Evolutionary conservation across 257 asterid species (phyloP), one percentile per base, ranked within the genome.

Genomic region (Fraxinus excelsior): DNA sequence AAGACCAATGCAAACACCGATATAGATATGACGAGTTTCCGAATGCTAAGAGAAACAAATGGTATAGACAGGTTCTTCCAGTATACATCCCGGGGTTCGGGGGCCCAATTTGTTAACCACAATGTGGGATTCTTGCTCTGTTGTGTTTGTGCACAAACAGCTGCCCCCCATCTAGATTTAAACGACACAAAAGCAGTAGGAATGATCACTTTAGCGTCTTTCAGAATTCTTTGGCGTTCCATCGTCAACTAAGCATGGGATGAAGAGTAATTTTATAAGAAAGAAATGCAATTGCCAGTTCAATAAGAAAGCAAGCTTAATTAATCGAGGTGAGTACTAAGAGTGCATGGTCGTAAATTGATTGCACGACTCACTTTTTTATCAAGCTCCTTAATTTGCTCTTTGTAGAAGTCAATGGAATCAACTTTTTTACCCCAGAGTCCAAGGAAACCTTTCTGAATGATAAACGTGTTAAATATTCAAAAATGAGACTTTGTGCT

Each of bases 141-240:
- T 71, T 88, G 94, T 82, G 99, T 93, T 83, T 96, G 99, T 53
- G 98, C 98, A 87, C 98, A 93, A 77, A 96, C 97, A 72, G 98
- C 97, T 53, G 98, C 99, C 49, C 94, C 99, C 87, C 99, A 91
- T 85, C 98, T 91, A 19, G 99, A 87, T 79, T 88, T 85, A 84
- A 96, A 96, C 0, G 99, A 93, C 46, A 96, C 99, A 81, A 96
- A 96, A 72, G 98, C 92, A 72, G 97, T 96, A 6, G 97, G 85
- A 29, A 84, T 89, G 74, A 91, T 40, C 34, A 85, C 82, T 77
- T 90, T 91, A 4, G 97, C 81, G 76, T 96, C 97, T 73, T 92
- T 90, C 25, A 93, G 86, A 86, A 91, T 82, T 51, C 80, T 74
- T 76, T 96, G 95, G 64, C 97, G 97, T 83, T 93, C 97, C 91